phyloP scores from a whole-genome alignment of 2,329 filamentous ascomycete species.

The Periconia digitata region DNA sequence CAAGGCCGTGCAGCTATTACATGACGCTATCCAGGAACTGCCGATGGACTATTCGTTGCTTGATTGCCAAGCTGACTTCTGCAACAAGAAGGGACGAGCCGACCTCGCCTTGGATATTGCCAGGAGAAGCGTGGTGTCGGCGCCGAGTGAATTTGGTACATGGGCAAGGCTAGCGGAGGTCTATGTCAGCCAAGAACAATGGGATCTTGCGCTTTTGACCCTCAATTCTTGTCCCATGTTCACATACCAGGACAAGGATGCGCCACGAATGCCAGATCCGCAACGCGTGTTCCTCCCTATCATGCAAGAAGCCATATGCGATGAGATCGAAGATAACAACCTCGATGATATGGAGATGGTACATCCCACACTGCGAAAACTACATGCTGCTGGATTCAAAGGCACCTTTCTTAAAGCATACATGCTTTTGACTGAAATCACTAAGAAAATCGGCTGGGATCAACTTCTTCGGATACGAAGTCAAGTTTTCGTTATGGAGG shows the following conservation, averaged over 20 bases:
- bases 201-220: slow-evolving; percentile 92
- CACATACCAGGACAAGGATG: slow-evolving; percentile 98
- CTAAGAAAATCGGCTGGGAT: slow-evolving; percentile 96
- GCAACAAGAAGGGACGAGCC: slow-evolving; percentile 82
- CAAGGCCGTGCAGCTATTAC: slow-evolving; percentile 84
- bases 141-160: slow-evolving; percentile 94
- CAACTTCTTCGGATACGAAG: slow-evolving; percentile 91
- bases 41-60: slow-evolving; percentile 98
- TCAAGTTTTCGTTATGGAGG: slow-evolving; percentile 99
- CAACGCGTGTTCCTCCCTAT: slow-evolving; percentile 85
- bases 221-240: slow-evolving; percentile 99
- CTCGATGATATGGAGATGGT: slow-evolving; percentile 79
- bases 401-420: slow-evolving; percentile 97
- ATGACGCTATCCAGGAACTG: slow-evolving; percentile 84
- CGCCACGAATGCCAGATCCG: slow-evolving; percentile 90
- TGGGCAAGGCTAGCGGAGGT: slow-evolving; percentile 94
- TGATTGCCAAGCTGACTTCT: slow-evolving; percentile 90
- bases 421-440: slow-evolving; percentile 90
- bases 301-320: slow-evolving; percentile 82
- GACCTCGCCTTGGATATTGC: slow-evolving; percentile 90
- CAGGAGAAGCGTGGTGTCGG: slow-evolving; percentile 90
- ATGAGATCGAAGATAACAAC: slow-evolving; percentile 93
- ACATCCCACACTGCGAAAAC: slow-evolving; percentile 79
- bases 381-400: slow-evolving; percentile 87
- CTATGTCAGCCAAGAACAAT: slow-evolving; percentile 91